phyloP scores from a whole-genome alignment of 768 basidiomycete species.

The Porpolomopsis calyptriformis region DNA sequence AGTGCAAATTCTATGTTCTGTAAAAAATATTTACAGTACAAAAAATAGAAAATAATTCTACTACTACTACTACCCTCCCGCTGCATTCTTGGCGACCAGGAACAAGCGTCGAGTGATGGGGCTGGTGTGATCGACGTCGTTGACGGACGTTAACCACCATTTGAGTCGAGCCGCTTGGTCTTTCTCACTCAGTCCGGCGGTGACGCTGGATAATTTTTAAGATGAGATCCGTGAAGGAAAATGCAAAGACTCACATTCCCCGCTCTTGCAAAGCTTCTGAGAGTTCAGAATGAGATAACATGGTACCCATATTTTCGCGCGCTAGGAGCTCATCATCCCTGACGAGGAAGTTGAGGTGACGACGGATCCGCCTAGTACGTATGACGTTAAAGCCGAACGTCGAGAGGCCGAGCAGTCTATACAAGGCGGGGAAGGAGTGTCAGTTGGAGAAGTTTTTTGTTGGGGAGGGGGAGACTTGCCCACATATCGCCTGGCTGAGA shows the following conservation, averaged over 20 bases:
- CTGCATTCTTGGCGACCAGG: conserved; percentile 26
- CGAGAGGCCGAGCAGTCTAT: conserved; percentile 32
- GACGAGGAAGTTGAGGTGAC: conserved; percentile 36
- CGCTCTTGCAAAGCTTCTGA: conserved; percentile 63
- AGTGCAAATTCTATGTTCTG: neutral
- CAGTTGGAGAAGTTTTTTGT: neutral
- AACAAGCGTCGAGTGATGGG: conserved; percentile 39
- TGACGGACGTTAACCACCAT: conserved; percentile 55
- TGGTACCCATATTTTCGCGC: conserved; percentile 33
- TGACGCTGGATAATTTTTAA: conserved; percentile 21
- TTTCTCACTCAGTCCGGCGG: conserved; percentile 29
- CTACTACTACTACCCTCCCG: conserved; percentile 14
- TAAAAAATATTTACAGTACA: neutral
- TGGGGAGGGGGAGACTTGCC: conserved; percentile 32
- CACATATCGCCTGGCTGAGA: conserved; percentile 38
- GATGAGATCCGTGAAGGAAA: neutral
- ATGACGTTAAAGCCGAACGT: conserved; percentile 33
- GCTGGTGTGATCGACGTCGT: conserved; percentile 25
- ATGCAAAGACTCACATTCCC: conserved; percentile 48
- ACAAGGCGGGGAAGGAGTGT: conserved; percentile 6
- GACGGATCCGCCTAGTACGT: conserved; percentile 33
- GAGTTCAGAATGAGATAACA: conserved; percentile 45
- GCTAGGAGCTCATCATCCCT: conserved; percentile 56
- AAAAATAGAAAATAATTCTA: neutral
- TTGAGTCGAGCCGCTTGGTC: conserved; percentile 40